Evolutionary conservation across 176 grass and related monocot species (phyloP).

Genomic region (Neostapfia colusana): DNA sequence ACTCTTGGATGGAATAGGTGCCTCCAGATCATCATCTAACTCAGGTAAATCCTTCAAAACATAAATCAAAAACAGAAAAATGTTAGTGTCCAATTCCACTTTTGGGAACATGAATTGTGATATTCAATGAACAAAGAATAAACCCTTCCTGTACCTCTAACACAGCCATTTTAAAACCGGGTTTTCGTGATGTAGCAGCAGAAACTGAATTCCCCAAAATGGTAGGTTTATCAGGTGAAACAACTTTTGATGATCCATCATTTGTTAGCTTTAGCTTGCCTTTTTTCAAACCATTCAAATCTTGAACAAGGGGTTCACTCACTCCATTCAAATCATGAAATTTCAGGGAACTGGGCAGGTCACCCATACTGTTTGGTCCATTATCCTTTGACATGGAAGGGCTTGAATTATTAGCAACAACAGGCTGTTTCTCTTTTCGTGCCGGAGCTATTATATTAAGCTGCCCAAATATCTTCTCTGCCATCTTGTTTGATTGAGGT

Average conservation of each 20-base stretch:
- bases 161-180: conserved; percentile 62
- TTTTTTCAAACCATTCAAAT: conserved; percentile 45
- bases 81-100: background rate
- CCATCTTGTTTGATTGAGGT: conserved; percentile 68
- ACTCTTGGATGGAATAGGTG: conserved; percentile 24
- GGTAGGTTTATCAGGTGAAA: conserved; percentile 32
- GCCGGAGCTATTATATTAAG: conserved; percentile 75
- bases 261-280: conserved; percentile 28
- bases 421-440: conserved; percentile 50
- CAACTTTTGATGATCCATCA: conserved; percentile 42
- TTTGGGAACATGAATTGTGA: background rate
- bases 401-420: conserved; percentile 22
- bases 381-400: conserved; percentile 30
- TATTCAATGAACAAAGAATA: conserved; percentile 1
- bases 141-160: conserved; percentile 41
- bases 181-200: conserved; percentile 37
- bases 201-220: conserved; percentile 33
- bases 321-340: conserved; percentile 43
- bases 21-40: conserved; percentile 53
- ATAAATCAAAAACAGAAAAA: conserved; percentile 20
- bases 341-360: conserved; percentile 31
- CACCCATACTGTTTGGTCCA: conserved; percentile 32
- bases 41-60: conserved; percentile 50
- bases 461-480: conserved; percentile 72
- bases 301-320: conserved; percentile 9